Evolutionary conservation across 2,329 filamentous ascomycete genomes (phyloP), one percentile per base, ranked within the genome.

Genomic region (Arthrocladium fulminans): DNA sequence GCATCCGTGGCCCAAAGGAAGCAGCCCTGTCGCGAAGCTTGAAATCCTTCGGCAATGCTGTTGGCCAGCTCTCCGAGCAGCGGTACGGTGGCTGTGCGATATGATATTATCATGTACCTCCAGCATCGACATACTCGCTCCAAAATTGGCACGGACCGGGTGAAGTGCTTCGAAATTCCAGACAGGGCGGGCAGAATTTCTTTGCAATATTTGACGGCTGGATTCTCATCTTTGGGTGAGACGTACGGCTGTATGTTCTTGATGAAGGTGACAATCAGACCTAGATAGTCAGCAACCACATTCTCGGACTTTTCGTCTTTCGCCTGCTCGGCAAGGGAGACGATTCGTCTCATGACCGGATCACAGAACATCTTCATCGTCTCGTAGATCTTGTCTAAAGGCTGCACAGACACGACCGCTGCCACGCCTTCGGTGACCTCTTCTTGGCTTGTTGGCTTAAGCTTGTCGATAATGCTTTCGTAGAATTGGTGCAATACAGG

Each of bases 1-100:
- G 90, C 88, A 55, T 89, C 86, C 2, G 90, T 96, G 1, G 92
- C 90, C 92, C 92, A 98, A n/a, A 98, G 74, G 75, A 98, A 98
- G 65, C 90, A 96, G 10, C 92, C 92, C 67, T 98, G 90, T 52
- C 83, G 80, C 9, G 90, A 96, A 15, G 79, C 76, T 48, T 84
- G 77, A 64, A 98, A 98, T 3, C 90, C 89, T 54, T 76, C 77
- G 1, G 87, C 87, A 49, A 98, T 77, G 66, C 90, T 94, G 59
- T 90, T 86, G 15, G 92, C 94, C 67, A 98, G 81, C 17, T 81
- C 77, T 1, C 86, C 85, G 38, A 98, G 75, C 39, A 98, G 71
- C 20, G 90, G 88, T 12, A 84, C 80, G 73, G 94, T 94, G 44
- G 85, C 85, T 2, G 84, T 92, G 56, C 92, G 81, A 67, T 97